Conservation (phyloP, 2,329 filamentous ascomycete genomes). For the Plectosphaerella plurivora region DNA sequence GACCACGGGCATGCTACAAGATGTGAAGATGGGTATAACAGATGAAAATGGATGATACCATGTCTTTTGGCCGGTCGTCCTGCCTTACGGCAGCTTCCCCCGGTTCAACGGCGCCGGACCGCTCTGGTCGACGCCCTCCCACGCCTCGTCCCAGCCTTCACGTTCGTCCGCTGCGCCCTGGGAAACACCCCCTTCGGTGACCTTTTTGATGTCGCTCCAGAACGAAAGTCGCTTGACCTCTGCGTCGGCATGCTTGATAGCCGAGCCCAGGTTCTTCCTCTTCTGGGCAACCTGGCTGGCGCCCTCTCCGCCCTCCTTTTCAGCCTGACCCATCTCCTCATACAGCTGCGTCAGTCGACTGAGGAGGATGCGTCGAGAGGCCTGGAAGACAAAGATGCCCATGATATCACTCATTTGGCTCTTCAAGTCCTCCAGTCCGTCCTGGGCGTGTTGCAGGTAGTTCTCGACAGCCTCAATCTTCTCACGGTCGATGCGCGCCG, state of each 20-base stretch:
- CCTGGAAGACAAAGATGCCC: constrained; percentile 83
- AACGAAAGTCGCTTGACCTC: constrained; percentile 80
- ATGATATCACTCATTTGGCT: constrained; percentile 81
- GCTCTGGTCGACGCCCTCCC: constrained; percentile 50
- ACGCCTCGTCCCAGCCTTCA: constrained; percentile 39
- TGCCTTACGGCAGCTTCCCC: constrained; percentile 14
- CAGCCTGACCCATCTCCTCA: constrained; percentile 48
- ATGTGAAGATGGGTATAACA: constrained; percentile 12
- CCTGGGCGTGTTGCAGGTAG: constrained; percentile 72
- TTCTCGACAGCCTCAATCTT: constrained; percentile 79
- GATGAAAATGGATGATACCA: constrained; percentile 2
- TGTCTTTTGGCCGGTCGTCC: neutral
- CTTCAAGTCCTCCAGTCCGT: constrained; percentile 72
- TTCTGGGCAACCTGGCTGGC: constrained; percentile 29
- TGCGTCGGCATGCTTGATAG: constrained; percentile 71
- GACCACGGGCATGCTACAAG: neutral
- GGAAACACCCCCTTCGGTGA: constrained; percentile 51
- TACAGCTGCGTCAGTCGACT: constrained; percentile 63
- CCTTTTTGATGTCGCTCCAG: constrained; percentile 77
- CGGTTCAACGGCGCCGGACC: constrained; percentile 36
- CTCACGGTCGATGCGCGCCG: constrained; percentile 79
- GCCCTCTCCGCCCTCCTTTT: constrained; percentile 28
- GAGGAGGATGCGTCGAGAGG: constrained; percentile 74
- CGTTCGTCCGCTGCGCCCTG: constrained; percentile 35
- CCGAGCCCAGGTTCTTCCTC: constrained; percentile 66